Conservation (phyloP, 2,329 filamentous ascomycete species). For the Aspergillus pseudoterreus region DNA sequence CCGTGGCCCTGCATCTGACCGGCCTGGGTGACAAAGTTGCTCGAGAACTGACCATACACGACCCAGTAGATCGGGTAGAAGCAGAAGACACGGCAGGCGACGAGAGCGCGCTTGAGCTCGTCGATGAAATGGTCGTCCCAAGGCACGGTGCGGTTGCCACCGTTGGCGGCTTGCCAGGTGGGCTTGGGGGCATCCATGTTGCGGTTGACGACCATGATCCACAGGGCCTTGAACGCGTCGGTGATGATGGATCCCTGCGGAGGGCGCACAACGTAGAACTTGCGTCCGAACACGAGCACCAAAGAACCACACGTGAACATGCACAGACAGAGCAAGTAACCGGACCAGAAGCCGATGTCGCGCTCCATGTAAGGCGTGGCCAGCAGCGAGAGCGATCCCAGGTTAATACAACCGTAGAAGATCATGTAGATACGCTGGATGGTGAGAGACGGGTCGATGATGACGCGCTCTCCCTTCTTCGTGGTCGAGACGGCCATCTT, state of each 20-base stretch:
- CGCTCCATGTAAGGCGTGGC: conserved; percentile 66
- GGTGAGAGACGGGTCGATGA: conserved; percentile 65
- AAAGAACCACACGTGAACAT: conserved; percentile 62
- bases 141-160: conserved; percentile 37
- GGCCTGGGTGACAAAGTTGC: conserved; percentile 64
- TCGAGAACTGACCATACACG: conserved; percentile 64
- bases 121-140: conserved; percentile 72
- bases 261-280: conserved; percentile 45
- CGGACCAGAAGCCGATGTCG: conserved; percentile 63
- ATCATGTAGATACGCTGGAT: conserved; percentile 69
- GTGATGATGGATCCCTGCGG: conserved; percentile 63
- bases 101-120: conserved; percentile 63
- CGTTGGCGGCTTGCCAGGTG: conserved; percentile 56
- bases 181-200: conserved; percentile 64
- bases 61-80: conserved; percentile 70
- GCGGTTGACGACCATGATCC: conserved; percentile 50
- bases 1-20: conserved; percentile 62
- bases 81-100: conserved; percentile 68
- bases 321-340: conserved; percentile 59
- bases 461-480: conserved; percentile 52
- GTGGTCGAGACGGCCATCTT: conserved; percentile 47
- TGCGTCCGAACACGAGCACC: conserved; percentile 48
- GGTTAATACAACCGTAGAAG: conserved; percentile 71
- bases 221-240: conserved; percentile 61
- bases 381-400: conserved; percentile 66